These are phyloP conservation scores for Pseudocercospora pini-densiflorae DNA, from an alignment of 2,329 filamentous ascomycete genomes.

Conservation along the genomic window DNA sequence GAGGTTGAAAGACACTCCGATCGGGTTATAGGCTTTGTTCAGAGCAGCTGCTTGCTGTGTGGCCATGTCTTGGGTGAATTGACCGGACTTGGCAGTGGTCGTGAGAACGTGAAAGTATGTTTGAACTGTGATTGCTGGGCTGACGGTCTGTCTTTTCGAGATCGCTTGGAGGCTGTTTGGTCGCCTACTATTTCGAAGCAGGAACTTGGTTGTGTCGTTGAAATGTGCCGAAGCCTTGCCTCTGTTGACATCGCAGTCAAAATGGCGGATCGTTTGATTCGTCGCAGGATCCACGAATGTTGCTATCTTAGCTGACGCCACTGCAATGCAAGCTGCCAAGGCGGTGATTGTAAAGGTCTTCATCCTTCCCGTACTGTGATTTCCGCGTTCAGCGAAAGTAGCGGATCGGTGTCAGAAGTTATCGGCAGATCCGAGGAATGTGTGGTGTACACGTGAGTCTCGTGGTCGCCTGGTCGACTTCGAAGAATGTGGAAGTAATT, in stretches of 20 bases:
- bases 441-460: constrained; percentile 8
- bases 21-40: constrained; percentile 53
- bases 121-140: constrained; percentile 43
- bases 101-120: constrained; percentile 54
- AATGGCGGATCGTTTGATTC: constrained; percentile 40
- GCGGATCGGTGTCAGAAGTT: constrained; percentile 10
- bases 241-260: constrained; percentile 49
- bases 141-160: constrained; percentile 32
- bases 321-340: constrained; percentile 28
- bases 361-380: constrained; percentile 27
- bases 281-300: constrained; percentile 36
- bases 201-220: constrained; percentile 42
- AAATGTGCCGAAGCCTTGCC: constrained; percentile 45
- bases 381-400: constrained; percentile 25
- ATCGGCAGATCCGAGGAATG: constrained; percentile 23
- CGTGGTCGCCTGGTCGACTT: constrained; percentile 1
- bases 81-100: constrained; percentile 41
- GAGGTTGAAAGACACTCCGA: constrained; percentile 58
- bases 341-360: constrained; percentile 27
- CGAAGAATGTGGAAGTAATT: constrained; percentile 26
- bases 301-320: constrained; percentile 27
- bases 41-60: constrained; percentile 44
- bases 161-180: constrained; percentile 18
- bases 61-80: constrained; percentile 49
- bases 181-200: constrained; percentile 37